A percentile compares a stretch with the other conserved stretches of the same genome.
Conservation (phyloP, 305 asterid species). For the Fraxinus velutina region DNA sequence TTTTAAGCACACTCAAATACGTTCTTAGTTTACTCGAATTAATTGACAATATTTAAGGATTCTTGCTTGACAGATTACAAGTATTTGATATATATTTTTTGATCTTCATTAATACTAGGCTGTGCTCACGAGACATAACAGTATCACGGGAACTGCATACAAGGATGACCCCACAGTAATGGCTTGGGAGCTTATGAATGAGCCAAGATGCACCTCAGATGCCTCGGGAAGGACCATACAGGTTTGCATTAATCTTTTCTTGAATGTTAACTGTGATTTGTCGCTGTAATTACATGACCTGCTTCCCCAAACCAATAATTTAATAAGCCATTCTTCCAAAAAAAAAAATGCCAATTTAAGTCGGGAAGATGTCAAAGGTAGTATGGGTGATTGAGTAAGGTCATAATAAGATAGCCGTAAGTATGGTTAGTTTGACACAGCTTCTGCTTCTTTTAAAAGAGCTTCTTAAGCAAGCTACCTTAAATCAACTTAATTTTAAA, state of each 20-base stretch:
- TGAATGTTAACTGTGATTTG: background rate
- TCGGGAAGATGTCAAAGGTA: too few species aligned
- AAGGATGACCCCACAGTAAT: constrained; percentile 70
- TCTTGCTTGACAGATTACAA: background rate
- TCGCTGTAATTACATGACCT: background rate
- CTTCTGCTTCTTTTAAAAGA: too few species aligned
- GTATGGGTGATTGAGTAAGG: too few species aligned
- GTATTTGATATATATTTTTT: background rate
- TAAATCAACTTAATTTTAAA: too few species aligned
- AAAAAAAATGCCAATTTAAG: background rate
- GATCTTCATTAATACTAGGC: constrained; percentile 33
- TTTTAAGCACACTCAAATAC: background rate
- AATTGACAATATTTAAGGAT: background rate
- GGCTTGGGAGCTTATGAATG: constrained; percentile 90
- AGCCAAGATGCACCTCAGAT: constrained; percentile 67
- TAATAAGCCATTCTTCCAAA: background rate
- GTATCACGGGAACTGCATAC: constrained; percentile 49
- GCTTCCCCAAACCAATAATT: background rate
- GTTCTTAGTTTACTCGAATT: background rate
- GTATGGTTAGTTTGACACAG: too few species aligned
- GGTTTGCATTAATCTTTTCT: constrained; percentile 23
- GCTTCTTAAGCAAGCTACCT: too few species aligned
- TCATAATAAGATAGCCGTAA: too few species aligned
- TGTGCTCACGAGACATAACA: constrained; percentile 57
- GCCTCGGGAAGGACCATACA: constrained; percentile 50